Evolutionary conservation across 129 eudicot species (phyloP), one percentile per base, ranked within the genome.

Genomic region (Flaveria ramosissima): DNA sequence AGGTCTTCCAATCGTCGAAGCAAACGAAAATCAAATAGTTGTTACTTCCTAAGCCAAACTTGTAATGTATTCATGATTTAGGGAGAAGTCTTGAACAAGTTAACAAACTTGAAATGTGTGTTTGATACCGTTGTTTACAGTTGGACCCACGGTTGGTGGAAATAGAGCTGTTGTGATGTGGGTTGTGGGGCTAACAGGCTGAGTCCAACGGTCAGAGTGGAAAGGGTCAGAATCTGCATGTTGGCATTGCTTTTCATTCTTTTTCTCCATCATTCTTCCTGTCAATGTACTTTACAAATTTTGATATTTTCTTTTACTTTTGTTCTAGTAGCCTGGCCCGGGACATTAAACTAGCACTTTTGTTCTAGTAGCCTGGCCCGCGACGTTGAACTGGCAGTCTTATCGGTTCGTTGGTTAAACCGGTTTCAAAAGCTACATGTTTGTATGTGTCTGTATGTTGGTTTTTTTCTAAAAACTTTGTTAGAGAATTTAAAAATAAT

Each of bases 81-180:
- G 71, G 76, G 59, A 48, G 1, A 9, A 26, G 2, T 52, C 0
- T 55, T 71, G 48, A 36, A 36, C 56, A 16, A 72, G 69, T 30
- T 27, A 30, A n/a, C 53, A 76, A 17, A 63, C 20, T 13, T 26
- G 7, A 2, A 70, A 46, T 43, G 71, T 46, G 39, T 43, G n/a
- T 60, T 0, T n/a, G 46, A 42, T 23, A 23, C 83, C 83, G 78
- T 62, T 79, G 82, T 32, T 39, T 4, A 43, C 8, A 51, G 7
- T 24, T 24, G 78, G 83, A 16, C 65, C 72, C 70, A 26, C 1
- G 6, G 24, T 39, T 23, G 32, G 59, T 71, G 53, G 59, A 62
- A 72, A 39, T 65, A 66, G 75, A 80, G 83, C 83, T 80, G 79
- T 80, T 73, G 72, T 55, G 74, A 24, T 65, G 50, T 64, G 83